Conservation (phyloP, 192 early-diverging fungal genomes). For the Entrophospora sp. region DNA sequence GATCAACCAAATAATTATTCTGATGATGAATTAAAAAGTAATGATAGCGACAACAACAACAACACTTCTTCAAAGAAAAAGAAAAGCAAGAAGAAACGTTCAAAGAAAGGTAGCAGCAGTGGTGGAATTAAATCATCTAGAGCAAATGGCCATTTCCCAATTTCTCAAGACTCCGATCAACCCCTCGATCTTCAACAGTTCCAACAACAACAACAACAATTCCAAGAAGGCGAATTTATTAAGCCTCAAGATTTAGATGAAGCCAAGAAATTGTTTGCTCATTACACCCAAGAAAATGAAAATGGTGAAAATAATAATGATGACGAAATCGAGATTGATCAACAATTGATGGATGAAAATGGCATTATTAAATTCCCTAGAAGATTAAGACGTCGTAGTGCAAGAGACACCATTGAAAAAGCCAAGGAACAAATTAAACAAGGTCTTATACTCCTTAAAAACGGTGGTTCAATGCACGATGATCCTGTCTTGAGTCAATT, state of each 20-base stretch:
- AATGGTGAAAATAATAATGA: not conserved
- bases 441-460: conserved; percentile 30
- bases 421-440: conserved; percentile 35
- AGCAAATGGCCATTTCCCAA: conserved; percentile 6
- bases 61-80: not conserved
- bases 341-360: not conserved
- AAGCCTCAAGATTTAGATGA: not conserved
- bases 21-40: not conserved
- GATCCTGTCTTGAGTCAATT: conserved; percentile 19
- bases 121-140: too few relatives aligned
- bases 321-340: too few relatives aligned
- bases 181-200: not conserved
- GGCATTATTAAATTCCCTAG: conserved; percentile 11
- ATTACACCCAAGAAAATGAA: not conserved
- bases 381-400: conserved; percentile 29
- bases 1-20: not conserved
- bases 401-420: conserved; percentile 27
- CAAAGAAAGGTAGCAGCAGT: not conserved
- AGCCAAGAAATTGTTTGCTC: not conserved
- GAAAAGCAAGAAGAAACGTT: not conserved
- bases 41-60: not conserved
- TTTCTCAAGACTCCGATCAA: not conserved
- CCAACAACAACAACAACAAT: not conserved
- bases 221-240: not conserved
- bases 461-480: conserved; percentile 19